Evolutionary conservation across 306 rosid species (phyloP).

Genomic region (Citrullus mucosospermus): DNA sequence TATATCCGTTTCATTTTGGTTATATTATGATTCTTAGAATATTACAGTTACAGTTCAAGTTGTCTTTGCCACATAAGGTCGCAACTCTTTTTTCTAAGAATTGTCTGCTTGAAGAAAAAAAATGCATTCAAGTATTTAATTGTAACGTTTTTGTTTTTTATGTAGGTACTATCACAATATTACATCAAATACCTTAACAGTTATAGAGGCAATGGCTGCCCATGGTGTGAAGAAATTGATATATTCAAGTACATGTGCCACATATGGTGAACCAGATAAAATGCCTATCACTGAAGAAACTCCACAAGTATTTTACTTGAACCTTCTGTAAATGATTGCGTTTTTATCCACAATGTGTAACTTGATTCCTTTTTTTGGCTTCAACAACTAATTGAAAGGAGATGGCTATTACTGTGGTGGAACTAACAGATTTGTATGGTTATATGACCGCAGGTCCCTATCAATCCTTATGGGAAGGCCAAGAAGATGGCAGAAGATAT

Average conservation of each 20-base stretch:
- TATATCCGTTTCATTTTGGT: not conserved
- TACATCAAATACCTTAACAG: conserved; percentile 80
- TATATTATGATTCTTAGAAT: not conserved
- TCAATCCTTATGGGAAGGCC: conserved; percentile 97
- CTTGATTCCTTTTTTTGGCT: not conserved
- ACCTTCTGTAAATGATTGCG: conserved; percentile 1
- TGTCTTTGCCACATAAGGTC: not conserved
- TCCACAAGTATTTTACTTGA: conserved; percentile 39
- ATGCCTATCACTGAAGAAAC: conserved; percentile 97
- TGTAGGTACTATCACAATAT: conserved; percentile 95
- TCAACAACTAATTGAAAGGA: not conserved
- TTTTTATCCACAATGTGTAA: not conserved
- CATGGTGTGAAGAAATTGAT: conserved; percentile 73
- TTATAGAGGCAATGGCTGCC: conserved; percentile 72
- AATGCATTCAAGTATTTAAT: conserved; percentile 5
- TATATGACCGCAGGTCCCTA: conserved; percentile 49
- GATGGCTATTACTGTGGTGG: not conserved
- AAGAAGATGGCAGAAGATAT: conserved; percentile 99
- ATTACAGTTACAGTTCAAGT: not conserved
- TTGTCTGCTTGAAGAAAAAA: conserved; percentile 4
- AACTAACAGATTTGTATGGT: not conserved
- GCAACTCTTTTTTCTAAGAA: not conserved
- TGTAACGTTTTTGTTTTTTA: conserved; percentile 10
- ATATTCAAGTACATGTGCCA: conserved; percentile 97
- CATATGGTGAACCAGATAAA: conserved; percentile 94